phyloP scores from a whole-genome alignment of 495 filamentous ascomycete species.

The Lasiosphaeria ovina region DNA sequence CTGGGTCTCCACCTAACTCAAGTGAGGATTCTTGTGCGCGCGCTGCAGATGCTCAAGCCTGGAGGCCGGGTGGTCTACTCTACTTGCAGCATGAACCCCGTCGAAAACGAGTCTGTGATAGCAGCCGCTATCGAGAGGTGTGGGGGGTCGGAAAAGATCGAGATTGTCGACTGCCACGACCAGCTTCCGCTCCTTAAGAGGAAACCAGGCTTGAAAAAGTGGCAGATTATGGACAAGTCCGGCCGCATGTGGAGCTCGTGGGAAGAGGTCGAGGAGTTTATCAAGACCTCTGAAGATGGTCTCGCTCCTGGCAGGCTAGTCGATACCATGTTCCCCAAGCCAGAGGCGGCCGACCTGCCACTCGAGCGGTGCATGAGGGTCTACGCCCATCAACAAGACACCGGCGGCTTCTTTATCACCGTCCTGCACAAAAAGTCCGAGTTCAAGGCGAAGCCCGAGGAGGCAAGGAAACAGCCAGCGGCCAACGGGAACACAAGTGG shows the following conservation, averaged over 20 bases:
- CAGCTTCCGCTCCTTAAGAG: conserved; percentile 75
- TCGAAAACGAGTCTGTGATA: conserved; percentile 96
- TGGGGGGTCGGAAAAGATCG: conserved; percentile 77
- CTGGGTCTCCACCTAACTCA: conserved; percentile 83
- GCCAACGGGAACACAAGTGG: conserved; percentile 46
- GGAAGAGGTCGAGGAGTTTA: conserved; percentile 69
- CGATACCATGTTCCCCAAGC: conserved; percentile 75
- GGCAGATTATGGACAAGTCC: conserved; percentile 87
- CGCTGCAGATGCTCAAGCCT: conserved; percentile 93
- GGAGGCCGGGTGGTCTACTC: conserved; percentile 95
- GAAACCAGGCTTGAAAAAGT: conserved; percentile 65
- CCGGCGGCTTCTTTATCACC: conserved; percentile 94
- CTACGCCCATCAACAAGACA: conserved; percentile 93
- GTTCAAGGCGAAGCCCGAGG: conserved; percentile 79
- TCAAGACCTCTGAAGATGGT: conserved; percentile 54
- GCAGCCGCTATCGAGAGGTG: conserved; percentile 80
- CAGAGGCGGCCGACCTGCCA: conserved; percentile 61
- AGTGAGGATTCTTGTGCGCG: conserved; percentile 83
- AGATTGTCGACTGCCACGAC: conserved; percentile 76
- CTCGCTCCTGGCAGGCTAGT: conserved; percentile 58
- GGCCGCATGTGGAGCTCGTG: conserved; percentile 72
- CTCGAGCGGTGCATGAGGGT: conserved; percentile 88
- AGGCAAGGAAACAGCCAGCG: conserved; percentile 55
- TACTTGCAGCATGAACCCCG: conserved; percentile 95
- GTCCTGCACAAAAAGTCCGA: conserved; percentile 88